Conservation (phyloP, 768 basidiomycete species). For the Pisolithus orientalis region DNA sequence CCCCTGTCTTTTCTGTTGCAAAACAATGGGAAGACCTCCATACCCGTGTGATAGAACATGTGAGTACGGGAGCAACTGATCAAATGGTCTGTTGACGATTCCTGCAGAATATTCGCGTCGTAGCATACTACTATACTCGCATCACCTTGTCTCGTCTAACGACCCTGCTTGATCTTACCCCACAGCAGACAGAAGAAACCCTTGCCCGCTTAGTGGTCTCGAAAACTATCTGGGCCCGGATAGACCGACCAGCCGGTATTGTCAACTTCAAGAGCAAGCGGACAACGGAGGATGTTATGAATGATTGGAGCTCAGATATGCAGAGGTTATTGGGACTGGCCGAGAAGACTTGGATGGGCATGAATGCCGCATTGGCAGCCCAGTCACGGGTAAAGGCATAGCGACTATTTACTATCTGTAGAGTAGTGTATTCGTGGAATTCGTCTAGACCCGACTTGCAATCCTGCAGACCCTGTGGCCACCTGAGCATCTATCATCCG, state of each 20-base stretch:
- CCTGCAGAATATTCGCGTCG: slow-evolving; percentile 86
- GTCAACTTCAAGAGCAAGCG: slow-evolving; percentile 82
- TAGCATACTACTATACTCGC: slow-evolving; percentile 91
- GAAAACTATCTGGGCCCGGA: slow-evolving; percentile 88
- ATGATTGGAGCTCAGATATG: slow-evolving; percentile 98
- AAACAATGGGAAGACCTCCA: slow-evolving; percentile 95
- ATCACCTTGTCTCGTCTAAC: slow-evolving; percentile 82
- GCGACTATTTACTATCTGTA: slow-evolving; percentile 10
- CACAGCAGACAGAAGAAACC: slow-evolving; percentile 79
- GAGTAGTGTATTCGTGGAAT: slow-evolving; percentile 6
- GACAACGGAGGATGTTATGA: slow-evolving; percentile 89
- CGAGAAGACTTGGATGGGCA: slow-evolving; percentile 99
- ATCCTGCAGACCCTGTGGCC: not conserved
- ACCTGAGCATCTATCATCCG: not conserved
- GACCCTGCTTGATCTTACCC: slow-evolving; percentile 77
- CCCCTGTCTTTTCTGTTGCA: slow-evolving; percentile 70
- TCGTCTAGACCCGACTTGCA: not conserved
- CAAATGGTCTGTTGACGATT: slow-evolving; percentile 2
- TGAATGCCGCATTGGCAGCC: slow-evolving; percentile 85
- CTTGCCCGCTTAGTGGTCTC: slow-evolving; percentile 88
- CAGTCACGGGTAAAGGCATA: slow-evolving; percentile 55
- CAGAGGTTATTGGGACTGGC: slow-evolving; percentile 84
- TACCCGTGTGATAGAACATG: slow-evolving; percentile 94
- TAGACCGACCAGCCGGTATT: slow-evolving; percentile 87
- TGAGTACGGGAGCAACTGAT: slow-evolving; percentile 34